phyloP scores from a whole-genome alignment of 2,329 filamentous ascomycete genomes.

The Fusarium nematophilum region DNA sequence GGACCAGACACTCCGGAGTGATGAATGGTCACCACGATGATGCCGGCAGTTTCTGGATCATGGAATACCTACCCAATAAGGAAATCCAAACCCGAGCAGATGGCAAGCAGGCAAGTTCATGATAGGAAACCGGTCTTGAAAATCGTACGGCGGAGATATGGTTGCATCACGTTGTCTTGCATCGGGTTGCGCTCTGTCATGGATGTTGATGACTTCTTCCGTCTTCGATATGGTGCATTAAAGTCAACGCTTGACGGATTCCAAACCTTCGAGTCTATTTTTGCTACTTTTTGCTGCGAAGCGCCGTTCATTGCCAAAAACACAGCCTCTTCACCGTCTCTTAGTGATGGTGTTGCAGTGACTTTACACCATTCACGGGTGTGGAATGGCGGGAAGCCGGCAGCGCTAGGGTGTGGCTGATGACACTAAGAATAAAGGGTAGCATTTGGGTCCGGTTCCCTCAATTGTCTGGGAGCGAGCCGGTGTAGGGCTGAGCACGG shows the following conservation, averaged over 20 bases:
- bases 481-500: conserved; percentile 46
- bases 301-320: conserved; percentile 7
- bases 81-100: not conserved
- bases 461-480: conserved; percentile 27
- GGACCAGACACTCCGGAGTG: conserved; percentile 17
- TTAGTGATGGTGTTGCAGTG: conserved; percentile 22
- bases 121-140: not conserved
- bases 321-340: conserved; percentile 36
- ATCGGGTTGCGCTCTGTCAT: not conserved
- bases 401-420: conserved; percentile 44
- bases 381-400: conserved; percentile 42
- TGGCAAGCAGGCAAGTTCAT: not conserved
- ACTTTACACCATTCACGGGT: conserved; percentile 21
- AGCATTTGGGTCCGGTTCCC: conserved; percentile 32
- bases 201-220: not conserved
- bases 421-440: conserved; percentile 42
- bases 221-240: not conserved
- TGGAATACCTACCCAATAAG: not conserved
- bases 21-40: conserved; percentile 25
- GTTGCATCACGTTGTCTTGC: not conserved
- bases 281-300: not conserved
- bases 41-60: conserved; percentile 27
- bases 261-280: not conserved
- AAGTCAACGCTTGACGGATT: no score
- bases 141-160: conserved; percentile 4